Evolutionary conservation across 345 rosid genomes (phyloP).

Genomic region (Passiflora organensis): DNA sequence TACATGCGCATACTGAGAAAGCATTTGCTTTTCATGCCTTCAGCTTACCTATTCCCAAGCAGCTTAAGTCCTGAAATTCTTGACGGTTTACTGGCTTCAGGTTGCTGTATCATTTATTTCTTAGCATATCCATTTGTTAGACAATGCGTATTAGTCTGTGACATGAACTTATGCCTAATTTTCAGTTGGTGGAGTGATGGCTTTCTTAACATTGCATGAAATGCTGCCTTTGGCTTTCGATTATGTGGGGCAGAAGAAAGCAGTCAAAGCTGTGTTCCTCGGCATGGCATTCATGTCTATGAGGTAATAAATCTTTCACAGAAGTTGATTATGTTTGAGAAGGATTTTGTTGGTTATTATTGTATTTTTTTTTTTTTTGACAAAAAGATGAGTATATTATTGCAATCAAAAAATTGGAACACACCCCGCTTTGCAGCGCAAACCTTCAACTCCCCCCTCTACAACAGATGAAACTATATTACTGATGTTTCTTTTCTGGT

Average conservation of each 20-base stretch:
- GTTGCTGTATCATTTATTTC: constrained; percentile 28
- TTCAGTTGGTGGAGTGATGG: constrained; percentile 99
- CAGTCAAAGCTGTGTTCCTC: constrained; percentile 93
- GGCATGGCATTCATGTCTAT: constrained; percentile 99
- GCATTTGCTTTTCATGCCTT: neutral
- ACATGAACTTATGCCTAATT: constrained; percentile 8
- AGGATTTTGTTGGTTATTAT: too few species aligned
- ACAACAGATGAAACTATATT: too few species aligned
- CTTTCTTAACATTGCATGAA: constrained; percentile 92
- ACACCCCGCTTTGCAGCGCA: too few species aligned
- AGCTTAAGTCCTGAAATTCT: constrained; percentile 90
- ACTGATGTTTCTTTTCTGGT: too few species aligned
- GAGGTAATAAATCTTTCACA: constrained; percentile 55
- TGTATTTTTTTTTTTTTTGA: too few species aligned
- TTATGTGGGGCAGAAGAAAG: constrained; percentile 97
- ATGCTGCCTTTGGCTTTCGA: constrained; percentile 98
- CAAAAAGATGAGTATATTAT: too few species aligned
- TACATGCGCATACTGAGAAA: too few species aligned
- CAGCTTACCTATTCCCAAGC: constrained; percentile 95
- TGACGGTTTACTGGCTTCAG: constrained; percentile 89
- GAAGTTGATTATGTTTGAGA: neutral
- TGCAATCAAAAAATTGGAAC: too few species aligned
- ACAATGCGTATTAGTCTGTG: constrained; percentile 6
- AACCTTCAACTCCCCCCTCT: too few species aligned
- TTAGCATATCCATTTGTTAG: constrained; percentile 1